Evolutionary conservation across 1,284 basidiomycete genomes (phyloP).

Genomic region (Ustilago xerochloae): DNA sequence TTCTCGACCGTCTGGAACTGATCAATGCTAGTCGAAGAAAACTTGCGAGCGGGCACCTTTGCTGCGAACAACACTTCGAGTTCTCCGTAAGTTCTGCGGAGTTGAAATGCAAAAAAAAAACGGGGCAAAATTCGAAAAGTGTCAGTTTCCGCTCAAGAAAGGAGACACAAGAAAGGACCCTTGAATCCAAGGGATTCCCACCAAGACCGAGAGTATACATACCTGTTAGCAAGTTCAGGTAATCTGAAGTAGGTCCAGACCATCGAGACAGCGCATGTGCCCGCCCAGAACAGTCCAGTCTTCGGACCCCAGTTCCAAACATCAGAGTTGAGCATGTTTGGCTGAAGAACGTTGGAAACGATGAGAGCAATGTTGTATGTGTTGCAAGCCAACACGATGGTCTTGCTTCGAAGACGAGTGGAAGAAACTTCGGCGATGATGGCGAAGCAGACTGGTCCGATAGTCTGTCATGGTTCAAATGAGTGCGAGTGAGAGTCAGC

Average conservation of each 20-base stretch:
- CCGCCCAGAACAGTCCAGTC: conserved; percentile 69
- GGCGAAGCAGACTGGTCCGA: conserved; percentile 70
- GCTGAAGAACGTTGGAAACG: conserved; percentile 70
- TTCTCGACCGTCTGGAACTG: conserved; percentile 46
- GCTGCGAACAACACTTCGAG: conserved; percentile 69
- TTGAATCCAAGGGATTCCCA: background rate
- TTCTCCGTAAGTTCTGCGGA: conserved; percentile 69
- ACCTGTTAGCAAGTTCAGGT: conserved; percentile 68
- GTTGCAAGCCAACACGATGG: conserved; percentile 72
- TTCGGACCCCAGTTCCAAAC: conserved; percentile 70
- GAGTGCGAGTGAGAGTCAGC: background rate
- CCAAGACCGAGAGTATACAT: background rate
- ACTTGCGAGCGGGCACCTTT: conserved; percentile 67
- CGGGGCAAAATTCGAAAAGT: conserved; percentile 1
- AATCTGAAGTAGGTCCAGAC: conserved; percentile 67
- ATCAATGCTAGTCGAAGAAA: conserved; percentile 64
- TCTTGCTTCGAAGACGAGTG: conserved; percentile 72
- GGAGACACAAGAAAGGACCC: background rate
- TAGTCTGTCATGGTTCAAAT: too few relatives aligned
- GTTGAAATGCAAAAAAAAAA: background rate
- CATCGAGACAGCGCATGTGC: conserved; percentile 67
- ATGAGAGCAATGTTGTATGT: conserved; percentile 68
- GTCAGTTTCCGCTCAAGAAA: too few relatives aligned
- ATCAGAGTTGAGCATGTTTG: conserved; percentile 69
- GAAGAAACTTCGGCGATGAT: conserved; percentile 71